Percentiles rank a stretch among this genome's conserved stretches.
Conservation (phyloP, 345 rosid species). For the Acer negundo region DNA sequence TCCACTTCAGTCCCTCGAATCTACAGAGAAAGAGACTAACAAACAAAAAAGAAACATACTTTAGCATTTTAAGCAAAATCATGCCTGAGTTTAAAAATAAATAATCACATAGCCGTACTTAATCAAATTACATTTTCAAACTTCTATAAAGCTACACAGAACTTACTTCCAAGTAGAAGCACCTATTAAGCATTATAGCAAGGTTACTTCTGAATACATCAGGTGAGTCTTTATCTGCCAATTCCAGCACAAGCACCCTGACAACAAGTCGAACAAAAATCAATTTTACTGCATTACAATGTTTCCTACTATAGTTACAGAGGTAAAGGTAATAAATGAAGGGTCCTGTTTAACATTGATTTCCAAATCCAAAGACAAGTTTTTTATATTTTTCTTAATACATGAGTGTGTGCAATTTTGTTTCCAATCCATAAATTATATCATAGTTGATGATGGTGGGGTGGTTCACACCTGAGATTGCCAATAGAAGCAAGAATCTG, state of each 20-base stretch:
- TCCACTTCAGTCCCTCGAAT: conserved; percentile 40
- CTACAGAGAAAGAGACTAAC: conserved; percentile 52
- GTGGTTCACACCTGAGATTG: conserved; percentile 44
- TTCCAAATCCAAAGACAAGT: too few species aligned
- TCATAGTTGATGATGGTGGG: background rate
- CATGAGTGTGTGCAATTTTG: background rate
- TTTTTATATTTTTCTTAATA: too few species aligned
- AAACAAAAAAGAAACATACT: conserved; percentile 29
- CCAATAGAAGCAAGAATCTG: conserved; percentile 44
- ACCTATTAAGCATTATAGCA: conserved; percentile 38
- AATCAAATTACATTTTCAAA: background rate
- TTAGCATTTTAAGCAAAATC: conserved; percentile 22
- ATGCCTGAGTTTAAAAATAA: background rate
- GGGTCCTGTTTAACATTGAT: too few species aligned
- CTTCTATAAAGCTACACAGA: background rate
- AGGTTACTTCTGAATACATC: conserved; percentile 31
- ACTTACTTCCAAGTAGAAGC: conserved; percentile 59
- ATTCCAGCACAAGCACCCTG: conserved; percentile 54
- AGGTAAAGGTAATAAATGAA: too few species aligned
- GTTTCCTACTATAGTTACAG: background rate
- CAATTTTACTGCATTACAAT: background rate
- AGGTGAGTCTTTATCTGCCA: conserved; percentile 36
- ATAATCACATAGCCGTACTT: background rate
- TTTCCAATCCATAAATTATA: background rate
- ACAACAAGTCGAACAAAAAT: conserved; percentile 4